Base-by-base conservation (phyloP, 2,329 filamentous ascomycete species). In the Diplodia mutila region DNA sequence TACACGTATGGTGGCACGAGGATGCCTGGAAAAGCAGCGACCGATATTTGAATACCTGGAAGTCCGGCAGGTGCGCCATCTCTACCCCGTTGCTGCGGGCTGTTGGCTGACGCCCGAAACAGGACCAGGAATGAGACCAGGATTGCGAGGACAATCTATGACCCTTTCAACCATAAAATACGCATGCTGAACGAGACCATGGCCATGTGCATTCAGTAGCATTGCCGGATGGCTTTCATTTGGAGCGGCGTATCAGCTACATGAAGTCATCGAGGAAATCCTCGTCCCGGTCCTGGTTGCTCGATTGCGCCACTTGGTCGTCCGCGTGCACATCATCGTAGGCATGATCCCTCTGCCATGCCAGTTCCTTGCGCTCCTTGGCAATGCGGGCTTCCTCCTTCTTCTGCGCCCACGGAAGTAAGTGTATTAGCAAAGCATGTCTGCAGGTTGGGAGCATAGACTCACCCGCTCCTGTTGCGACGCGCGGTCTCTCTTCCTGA, bases 331-430 rank as follows among this genome's bases (percentile, higher is more conserved):
- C 80, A 55, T 97, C 93, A 76, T 98, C 95, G 79, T 99, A 99
- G 1, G 94, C 94, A 80, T 99, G 94, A n/a, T 97, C 93, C 81
- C 95, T 95, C 80, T 97, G 92, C 85, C 89, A 97, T 79, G 96
- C 96, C 81, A 94, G 87, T 80, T 96, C 90, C 79, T 92, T 91
- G 71, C 92, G 86, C 82, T 97, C 92, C 79, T 93, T 90, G 61
- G 89, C 87, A 55, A 93, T 77, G 46, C 84, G 83, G 0, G 87
- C 88, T 74, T 95, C 92, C 77, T 94, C 90, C 77, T 93, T 93
- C 80, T 87, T 90, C 91, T 92, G 65, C 49, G 52, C 14, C 18
- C 4, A 18, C 29, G 12, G 37, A 46, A 48, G 37, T 5, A 46
- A 48, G 37, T 5, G 29, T 4, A 18, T 61, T 46, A 61, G 61